These are phyloP conservation scores for Suillus clintonianus DNA, from an alignment of 768 basidiomycete genomes.

Conservation along the genomic window DNA sequence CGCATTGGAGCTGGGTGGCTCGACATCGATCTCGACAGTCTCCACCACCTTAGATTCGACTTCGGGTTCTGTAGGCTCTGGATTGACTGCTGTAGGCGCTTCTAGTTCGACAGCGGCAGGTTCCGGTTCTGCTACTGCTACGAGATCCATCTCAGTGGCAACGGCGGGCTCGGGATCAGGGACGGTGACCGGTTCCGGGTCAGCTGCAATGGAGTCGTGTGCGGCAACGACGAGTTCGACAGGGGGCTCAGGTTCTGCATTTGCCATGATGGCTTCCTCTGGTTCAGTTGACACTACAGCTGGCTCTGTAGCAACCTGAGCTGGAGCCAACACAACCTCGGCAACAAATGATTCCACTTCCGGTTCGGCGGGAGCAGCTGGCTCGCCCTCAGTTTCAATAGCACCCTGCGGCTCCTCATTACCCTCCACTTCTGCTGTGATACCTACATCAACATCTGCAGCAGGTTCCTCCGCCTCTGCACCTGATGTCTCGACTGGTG, in stretches of 20 bases:
- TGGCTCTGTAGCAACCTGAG: background rate
- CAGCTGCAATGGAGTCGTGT: background rate
- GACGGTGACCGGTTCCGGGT: background rate
- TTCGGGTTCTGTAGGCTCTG: background rate
- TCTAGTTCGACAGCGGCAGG: background rate
- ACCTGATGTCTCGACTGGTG: background rate
- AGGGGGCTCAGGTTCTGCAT: background rate
- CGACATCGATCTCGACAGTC: slow-evolving; percentile 4
- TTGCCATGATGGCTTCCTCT: background rate
- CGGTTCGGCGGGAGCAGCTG: background rate
- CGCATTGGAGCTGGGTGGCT: slow-evolving; percentile 2
- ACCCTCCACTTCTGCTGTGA: background rate
- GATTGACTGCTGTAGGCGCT: background rate
- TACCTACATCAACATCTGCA: background rate
- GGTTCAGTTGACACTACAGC: background rate
- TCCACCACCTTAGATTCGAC: background rate
- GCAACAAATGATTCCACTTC: background rate
- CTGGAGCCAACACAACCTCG: background rate
- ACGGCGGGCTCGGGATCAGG: background rate
- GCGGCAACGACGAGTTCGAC: background rate
- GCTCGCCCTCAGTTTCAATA: background rate
- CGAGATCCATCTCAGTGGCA: background rate
- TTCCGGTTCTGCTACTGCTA: background rate
- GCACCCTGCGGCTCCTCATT: background rate
- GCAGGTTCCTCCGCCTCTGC: background rate